Conservation (phyloP, 768 basidiomycete genomes). For the Harrya chromipes region DNA sequence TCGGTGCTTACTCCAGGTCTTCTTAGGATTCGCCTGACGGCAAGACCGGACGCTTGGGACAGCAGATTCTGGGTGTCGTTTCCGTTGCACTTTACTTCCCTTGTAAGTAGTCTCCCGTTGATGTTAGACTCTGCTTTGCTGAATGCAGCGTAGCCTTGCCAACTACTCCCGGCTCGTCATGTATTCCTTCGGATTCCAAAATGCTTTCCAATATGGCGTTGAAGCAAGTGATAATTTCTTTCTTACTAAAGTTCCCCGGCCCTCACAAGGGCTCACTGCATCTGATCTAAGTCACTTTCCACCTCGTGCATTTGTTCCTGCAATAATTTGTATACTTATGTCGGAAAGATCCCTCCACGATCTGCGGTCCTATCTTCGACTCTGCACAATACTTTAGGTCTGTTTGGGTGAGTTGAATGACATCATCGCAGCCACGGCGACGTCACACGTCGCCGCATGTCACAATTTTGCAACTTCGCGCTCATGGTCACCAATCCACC, state of each 20-base stretch:
- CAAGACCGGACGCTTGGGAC: conserved; percentile 54
- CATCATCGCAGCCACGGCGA: too few relatives aligned
- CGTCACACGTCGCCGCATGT: too few relatives aligned
- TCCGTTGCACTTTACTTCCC: conserved; percentile 67
- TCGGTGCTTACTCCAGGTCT: conserved; percentile 1
- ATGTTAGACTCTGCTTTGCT: conserved; percentile 3
- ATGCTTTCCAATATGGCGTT: conserved; percentile 71
- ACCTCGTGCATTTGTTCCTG: too few relatives aligned
- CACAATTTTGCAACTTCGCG: too few relatives aligned
- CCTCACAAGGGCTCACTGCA: too few relatives aligned
- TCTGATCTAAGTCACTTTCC: too few relatives aligned
- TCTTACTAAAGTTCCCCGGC: conserved; percentile 72
- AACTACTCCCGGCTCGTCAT: conserved; percentile 79
- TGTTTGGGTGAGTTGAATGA: too few relatives aligned
- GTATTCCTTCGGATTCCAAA: conserved; percentile 85
- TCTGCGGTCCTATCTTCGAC: too few relatives aligned
- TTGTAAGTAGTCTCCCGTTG: conserved; percentile 52
- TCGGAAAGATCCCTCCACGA: too few relatives aligned
- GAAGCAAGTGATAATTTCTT: conserved; percentile 60
- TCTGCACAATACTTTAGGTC: too few relatives aligned
- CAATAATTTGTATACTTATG: too few relatives aligned
- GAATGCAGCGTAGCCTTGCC: conserved; percentile 49
- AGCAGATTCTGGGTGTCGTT: conserved; percentile 55
- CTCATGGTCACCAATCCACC: too few relatives aligned
- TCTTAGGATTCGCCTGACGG: conserved; percentile 61